Conservation (phyloP, 129 eudicot genomes). For the Helianthus tuberosus region DNA sequence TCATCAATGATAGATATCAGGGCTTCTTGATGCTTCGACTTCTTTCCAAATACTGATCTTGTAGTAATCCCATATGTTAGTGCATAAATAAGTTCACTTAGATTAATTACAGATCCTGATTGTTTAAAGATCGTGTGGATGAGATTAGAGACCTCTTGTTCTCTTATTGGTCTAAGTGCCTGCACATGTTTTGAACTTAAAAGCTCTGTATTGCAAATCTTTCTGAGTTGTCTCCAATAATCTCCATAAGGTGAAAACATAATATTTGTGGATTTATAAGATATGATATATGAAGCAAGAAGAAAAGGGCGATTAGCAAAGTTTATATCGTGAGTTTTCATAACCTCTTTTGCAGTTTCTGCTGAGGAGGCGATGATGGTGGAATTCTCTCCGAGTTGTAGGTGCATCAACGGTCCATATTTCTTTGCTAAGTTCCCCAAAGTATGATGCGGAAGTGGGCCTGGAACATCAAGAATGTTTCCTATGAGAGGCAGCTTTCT, state of each 20-base stretch:
- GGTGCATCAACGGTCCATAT: slow-evolving; percentile 43
- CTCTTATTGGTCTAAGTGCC: slow-evolving; percentile 35
- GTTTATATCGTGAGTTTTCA: slow-evolving; percentile 42
- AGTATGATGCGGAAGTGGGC: slow-evolving; percentile 39
- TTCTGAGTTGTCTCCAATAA: slow-evolving; percentile 44
- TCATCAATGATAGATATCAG: slow-evolving; percentile 27
- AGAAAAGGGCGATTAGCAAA: slow-evolving; percentile 41
- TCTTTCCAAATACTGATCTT: slow-evolving; percentile 36
- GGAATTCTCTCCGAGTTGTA: slow-evolving; percentile 43
- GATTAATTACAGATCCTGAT: slow-evolving; percentile 29
- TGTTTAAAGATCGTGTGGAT: slow-evolving; percentile 20
- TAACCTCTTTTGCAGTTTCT: slow-evolving; percentile 41
- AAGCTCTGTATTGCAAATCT: slow-evolving; percentile 47
- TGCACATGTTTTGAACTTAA: slow-evolving; percentile 41
- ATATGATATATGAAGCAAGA: slow-evolving; percentile 35
- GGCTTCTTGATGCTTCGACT: slow-evolving; percentile 31
- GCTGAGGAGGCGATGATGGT: slow-evolving; percentile 38
- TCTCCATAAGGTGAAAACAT: slow-evolving; percentile 39
- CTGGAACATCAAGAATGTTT: slow-evolving; percentile 37
- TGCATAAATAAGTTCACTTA: slow-evolving; percentile 28
- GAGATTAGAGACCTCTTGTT: slow-evolving; percentile 33
- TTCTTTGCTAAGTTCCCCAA: slow-evolving; percentile 32
- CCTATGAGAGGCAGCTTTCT: slow-evolving; percentile 36
- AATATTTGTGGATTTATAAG: slow-evolving; percentile 42
- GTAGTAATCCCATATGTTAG: slow-evolving; percentile 34